Percentiles rank a stretch among this genome's conserved stretches.
Conservation (phyloP, 306 rosid genomes). For the Corylus americana region DNA sequence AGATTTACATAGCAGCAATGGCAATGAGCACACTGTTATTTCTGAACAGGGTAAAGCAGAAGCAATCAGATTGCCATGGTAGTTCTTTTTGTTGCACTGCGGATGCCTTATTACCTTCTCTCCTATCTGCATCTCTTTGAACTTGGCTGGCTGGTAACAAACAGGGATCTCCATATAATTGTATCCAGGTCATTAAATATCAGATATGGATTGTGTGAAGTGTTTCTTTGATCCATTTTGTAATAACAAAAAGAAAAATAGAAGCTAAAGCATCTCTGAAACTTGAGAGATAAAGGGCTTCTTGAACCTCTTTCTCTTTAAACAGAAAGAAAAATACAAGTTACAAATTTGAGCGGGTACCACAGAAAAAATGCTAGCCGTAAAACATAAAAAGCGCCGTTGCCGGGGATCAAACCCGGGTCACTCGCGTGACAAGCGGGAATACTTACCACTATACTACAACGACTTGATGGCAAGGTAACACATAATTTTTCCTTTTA, state of each 20-base stretch:
- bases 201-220: too few species aligned
- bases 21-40: not conserved
- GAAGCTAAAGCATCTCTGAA: too few species aligned
- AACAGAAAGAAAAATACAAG: too few species aligned
- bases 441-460: conserved; percentile 12
- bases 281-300: too few species aligned
- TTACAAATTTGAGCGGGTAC: not conserved
- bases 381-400: not conserved
- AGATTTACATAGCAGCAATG: not conserved
- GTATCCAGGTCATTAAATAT: not conserved
- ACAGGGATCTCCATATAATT: too few species aligned
- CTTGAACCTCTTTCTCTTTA: too few species aligned
- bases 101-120: not conserved
- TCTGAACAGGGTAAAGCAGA: not conserved
- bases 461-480: not conserved
- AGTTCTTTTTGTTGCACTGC: not conserved
- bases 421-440: conserved; percentile 18
- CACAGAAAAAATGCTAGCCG: not conserved
- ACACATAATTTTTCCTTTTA: too few species aligned
- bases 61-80: not conserved
- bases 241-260: too few species aligned
- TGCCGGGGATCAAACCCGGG: conserved; percentile 22
- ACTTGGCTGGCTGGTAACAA: not conserved
- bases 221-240: too few species aligned
- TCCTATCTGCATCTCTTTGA: not conserved